Base-by-base conservation (phyloP, 1,284 basidiomycete genomes). In the Microbotryum lychnidis-dioicae region DNA sequence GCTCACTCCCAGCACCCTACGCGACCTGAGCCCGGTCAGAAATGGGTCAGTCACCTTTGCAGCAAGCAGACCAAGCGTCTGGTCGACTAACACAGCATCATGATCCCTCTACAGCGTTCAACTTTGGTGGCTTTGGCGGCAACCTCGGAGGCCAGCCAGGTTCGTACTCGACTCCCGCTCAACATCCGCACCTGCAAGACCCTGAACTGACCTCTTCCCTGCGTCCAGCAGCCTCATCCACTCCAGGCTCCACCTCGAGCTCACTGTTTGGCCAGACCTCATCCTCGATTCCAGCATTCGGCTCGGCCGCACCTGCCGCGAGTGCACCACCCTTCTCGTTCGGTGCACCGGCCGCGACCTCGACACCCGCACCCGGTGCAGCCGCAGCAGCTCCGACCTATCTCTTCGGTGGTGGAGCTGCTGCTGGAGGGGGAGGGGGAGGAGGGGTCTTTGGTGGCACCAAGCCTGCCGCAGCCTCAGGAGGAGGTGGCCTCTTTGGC, bases 381-480 rank as follows among this genome's bases (percentile, higher is more conserved):
- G 25, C 70, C 4, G 45, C 58, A 49, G 8, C 64, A 6, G 46
- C 67, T 20, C 59, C 71, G 3, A 63, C 61, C 46, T 72, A 56
- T 56, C 70, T 67, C 33, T 69, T 70, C 47, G 68, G 68, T 21
- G 66, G 62, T 1, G 55, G 51, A 2, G 56, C 64, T 12, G 18
- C 51, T 12, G 63, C 72, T 18, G 65, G 63, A 2, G 64, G 68
- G 44, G 68, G 63, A 3, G 59, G 69, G 2, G 64, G 68, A 37
- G 68, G 63, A 3, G 59, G 69, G 2, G 57, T 74, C 12, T 74
- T 76, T 53, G 73, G 73, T 42, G 37, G 37, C 37, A 1, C 37
- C 23, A 65, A 67, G 23, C 71, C 66, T 56, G 58, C 67, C 70
- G 37, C 69, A 18, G 64, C 69, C n/a, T 16, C 68, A 48, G 63